These are phyloP conservation scores for Xylaria sp. DNA, from an alignment of 2,329 filamentous ascomycete species.

Conservation along the genomic window DNA sequence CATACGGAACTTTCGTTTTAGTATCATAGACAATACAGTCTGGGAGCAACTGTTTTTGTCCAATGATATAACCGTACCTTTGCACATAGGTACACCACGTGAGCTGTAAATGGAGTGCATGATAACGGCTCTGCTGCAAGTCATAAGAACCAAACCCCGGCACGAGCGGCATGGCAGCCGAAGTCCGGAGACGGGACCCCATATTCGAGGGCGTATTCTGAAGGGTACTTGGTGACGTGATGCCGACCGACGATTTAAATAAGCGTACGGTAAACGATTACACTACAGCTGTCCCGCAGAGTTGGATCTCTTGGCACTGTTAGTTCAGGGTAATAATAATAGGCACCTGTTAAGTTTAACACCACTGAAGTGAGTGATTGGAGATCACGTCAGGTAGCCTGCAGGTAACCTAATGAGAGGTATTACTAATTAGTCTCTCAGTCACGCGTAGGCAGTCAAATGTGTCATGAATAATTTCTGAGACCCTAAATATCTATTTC, in stretches of 20 bases:
- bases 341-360: neutral
- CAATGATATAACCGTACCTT: neutral
- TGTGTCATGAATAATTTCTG: neutral
- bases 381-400: conserved; percentile 5
- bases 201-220: neutral
- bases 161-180: conserved; percentile 15
- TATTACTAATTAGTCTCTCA: conserved; percentile 32
- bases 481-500: neutral
- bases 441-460: conserved; percentile 2
- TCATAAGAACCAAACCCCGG: conserved; percentile 29
- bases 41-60: neutral
- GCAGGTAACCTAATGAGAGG: conserved; percentile 6
- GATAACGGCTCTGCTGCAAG: conserved; percentile 26
- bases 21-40: neutral
- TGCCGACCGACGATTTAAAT: conserved; percentile 2
- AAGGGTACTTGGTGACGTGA: conserved; percentile 24
- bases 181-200: conserved; percentile 12
- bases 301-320: conserved; percentile 30
- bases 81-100: conserved; percentile 19
- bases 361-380: neutral
- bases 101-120: conserved; percentile 16
- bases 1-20: no score
- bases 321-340: neutral
- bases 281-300: conserved; percentile 28
- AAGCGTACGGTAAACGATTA: neutral